These are phyloP conservation scores for Candida manassasensis DNA, from an alignment of 805 yeast species.

Conservation along the genomic window DNA sequence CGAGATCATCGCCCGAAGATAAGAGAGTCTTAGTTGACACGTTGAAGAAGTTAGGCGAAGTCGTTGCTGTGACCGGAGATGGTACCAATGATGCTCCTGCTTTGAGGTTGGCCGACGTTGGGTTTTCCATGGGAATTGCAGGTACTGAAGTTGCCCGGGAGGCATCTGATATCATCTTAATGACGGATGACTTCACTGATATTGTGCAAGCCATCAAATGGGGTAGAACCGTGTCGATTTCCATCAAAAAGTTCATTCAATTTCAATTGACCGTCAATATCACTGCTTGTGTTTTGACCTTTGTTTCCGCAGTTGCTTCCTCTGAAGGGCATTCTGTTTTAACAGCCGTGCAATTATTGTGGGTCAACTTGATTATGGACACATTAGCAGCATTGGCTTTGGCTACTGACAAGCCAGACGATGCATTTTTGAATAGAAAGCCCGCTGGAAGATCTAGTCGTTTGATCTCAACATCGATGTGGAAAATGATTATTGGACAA, in stretches of 20 bases:
- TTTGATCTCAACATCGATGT: slow-evolving; percentile 85
- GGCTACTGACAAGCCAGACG: slow-evolving; percentile 96
- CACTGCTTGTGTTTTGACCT: slow-evolving; percentile 93
- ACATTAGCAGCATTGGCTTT: slow-evolving; percentile 95
- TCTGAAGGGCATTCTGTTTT: slow-evolving; percentile 77
- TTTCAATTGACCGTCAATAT: slow-evolving; percentile 95
- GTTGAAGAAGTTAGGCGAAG: slow-evolving; percentile 75
- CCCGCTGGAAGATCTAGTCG: slow-evolving; percentile 82
- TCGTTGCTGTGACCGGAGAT: slow-evolving; percentile 98
- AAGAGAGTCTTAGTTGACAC: slow-evolving; percentile 82
- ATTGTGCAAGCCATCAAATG: slow-evolving; percentile 96
- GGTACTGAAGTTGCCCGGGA: slow-evolving; percentile 99
- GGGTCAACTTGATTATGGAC: slow-evolving; percentile 98
- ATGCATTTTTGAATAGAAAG: slow-evolving; percentile 65
- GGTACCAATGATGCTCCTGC: slow-evolving; percentile 99
- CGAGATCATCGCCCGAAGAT: slow-evolving; percentile 95
- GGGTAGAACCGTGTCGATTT: slow-evolving; percentile 96
- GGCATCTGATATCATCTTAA: slow-evolving; percentile 86
- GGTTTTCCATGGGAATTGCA: slow-evolving; percentile 96
- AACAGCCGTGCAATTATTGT: slow-evolving; percentile 93
- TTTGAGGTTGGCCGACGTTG: slow-evolving; percentile 92
- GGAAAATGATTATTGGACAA: slow-evolving; percentile 97
- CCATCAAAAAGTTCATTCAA: slow-evolving; percentile 93
- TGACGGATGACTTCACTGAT: slow-evolving; percentile 92
- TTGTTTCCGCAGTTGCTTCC: slow-evolving; percentile 87